These are phyloP conservation scores for Syncephalastrum monosporum DNA, from an alignment of 371 early-diverging fungal species.

Conservation along the genomic window DNA sequence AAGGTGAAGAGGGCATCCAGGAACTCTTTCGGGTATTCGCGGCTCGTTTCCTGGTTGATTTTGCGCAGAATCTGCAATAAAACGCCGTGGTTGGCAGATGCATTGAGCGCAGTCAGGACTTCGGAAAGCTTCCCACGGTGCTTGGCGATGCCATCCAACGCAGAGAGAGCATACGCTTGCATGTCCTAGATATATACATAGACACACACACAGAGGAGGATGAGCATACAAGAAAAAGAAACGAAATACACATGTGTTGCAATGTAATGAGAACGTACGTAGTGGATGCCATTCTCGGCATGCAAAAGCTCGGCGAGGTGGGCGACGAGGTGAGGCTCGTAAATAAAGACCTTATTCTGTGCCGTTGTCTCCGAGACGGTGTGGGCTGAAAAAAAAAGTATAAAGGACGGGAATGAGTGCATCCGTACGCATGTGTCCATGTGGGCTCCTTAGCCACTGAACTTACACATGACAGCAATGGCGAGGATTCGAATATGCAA, in stretches of 20 bases:
- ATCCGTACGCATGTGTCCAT: neutral
- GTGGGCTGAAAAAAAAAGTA: constrained; percentile 38
- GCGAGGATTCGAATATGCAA: constrained; percentile 78
- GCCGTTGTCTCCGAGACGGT: constrained; percentile 69
- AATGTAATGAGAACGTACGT: constrained; percentile 24
- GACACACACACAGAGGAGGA: neutral
- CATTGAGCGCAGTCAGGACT: constrained; percentile 84
- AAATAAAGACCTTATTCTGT: constrained; percentile 73
- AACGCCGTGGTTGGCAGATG: constrained; percentile 91
- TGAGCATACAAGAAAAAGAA: no score
- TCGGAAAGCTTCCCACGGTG: constrained; percentile 76
- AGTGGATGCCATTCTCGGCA: constrained; percentile 63
- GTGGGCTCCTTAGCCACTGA: neutral
- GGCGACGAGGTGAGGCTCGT: constrained; percentile 82
- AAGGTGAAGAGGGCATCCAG: constrained; percentile 84
- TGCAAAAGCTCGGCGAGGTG: constrained; percentile 77
- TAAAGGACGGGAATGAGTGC: neutral
- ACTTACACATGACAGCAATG: constrained; percentile 69
- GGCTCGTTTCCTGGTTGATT: constrained; percentile 48
- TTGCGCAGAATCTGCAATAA: constrained; percentile 79
- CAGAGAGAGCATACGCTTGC: constrained; percentile 77
- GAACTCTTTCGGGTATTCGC: constrained; percentile 68
- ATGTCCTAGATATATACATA: constrained; percentile 43
- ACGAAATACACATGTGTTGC: no score
- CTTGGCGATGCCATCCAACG: constrained; percentile 81